These are phyloP conservation scores for Curvularia verruculosa DNA, from an alignment of 2,329 filamentous ascomycete species.

Conservation along the genomic window DNA sequence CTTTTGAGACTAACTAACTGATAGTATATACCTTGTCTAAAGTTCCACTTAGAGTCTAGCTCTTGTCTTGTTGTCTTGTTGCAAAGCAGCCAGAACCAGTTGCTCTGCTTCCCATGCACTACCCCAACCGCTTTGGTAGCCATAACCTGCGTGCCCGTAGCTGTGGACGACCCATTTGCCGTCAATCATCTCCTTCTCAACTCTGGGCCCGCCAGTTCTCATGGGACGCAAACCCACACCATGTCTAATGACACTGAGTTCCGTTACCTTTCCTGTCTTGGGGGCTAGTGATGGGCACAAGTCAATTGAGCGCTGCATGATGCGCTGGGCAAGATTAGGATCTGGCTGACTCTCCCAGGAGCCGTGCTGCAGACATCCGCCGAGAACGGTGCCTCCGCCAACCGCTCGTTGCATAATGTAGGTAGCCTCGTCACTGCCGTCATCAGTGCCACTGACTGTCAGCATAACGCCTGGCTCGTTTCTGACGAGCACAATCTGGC, in stretches of 20 bases:
- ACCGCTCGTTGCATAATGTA: conserved; percentile 85
- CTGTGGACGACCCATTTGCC: conserved; percentile 77
- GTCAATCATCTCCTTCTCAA: conserved; percentile 72
- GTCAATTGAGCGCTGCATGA: conserved; percentile 78
- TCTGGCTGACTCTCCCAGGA: conserved; percentile 83
- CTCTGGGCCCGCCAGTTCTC: conserved; percentile 72
- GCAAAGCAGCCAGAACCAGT: conserved; percentile 42
- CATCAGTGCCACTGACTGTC: conserved; percentile 72
- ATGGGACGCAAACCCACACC: conserved; percentile 81
- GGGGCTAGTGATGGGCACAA: conserved; percentile 67
- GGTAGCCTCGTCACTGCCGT: conserved; percentile 71
- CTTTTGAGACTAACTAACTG: not conserved
- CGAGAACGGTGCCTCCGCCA: conserved; percentile 78
- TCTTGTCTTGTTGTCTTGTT: conserved; percentile 13
- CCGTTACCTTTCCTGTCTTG: conserved; percentile 69
- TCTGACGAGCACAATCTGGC: conserved; percentile 82
- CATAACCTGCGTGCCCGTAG: conserved; percentile 80
- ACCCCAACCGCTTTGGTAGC: conserved; percentile 63
- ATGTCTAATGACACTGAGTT: conserved; percentile 75
- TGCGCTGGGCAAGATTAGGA: conserved; percentile 76
- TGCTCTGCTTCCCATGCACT: conserved; percentile 50
- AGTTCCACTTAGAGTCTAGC: conserved; percentile 15
- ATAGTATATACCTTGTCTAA: not conserved
- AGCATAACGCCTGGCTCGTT: conserved; percentile 77
- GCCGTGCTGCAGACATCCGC: conserved; percentile 81